A percentile compares a stretch with the other conserved stretches of the same genome.
Conservation (phyloP, 1,139 yeast genomes). For the Saccharomyces hybrid region DNA sequence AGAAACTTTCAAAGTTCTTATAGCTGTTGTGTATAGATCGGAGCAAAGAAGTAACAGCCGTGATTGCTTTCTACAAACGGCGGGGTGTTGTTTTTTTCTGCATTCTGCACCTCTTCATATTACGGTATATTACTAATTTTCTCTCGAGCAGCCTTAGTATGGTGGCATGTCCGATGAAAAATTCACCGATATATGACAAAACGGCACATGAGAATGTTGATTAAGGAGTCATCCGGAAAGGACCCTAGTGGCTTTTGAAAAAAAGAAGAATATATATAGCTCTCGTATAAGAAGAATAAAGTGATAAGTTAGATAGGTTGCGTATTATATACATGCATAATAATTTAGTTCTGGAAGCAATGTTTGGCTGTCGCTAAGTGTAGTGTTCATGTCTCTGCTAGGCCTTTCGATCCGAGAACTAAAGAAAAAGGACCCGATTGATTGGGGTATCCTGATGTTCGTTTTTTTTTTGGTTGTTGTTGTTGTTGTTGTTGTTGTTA, state of each 20-base stretch:
- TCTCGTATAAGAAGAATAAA: not conserved
- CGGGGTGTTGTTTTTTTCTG: no score
- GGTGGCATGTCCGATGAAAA: not conserved
- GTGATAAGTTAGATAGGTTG: not conserved
- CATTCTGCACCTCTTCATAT: no score
- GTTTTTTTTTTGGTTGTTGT: slow-evolving; percentile 96
- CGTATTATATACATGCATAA: not conserved
- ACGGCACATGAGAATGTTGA: not conserved
- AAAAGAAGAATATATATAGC: not conserved
- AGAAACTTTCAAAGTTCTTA: not conserved
- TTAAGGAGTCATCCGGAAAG: not conserved
- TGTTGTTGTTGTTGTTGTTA: slow-evolving; percentile 24
- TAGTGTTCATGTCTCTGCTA: no score
- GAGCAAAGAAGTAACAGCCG: not conserved
- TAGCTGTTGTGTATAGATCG: not conserved
- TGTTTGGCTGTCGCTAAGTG: no score
- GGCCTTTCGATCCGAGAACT: no score
- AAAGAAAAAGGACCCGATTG: not conserved
- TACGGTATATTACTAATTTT: not conserved
- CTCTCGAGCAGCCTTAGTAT: not conserved
- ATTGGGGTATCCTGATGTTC: slow-evolving; percentile 28
- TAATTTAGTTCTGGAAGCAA: not conserved
- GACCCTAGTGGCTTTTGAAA: not conserved
- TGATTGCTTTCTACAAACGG: not conserved
- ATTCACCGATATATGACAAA: not conserved